Base-by-base conservation (phyloP, 305 asterid species). In the Euphrasia arctica region DNA sequence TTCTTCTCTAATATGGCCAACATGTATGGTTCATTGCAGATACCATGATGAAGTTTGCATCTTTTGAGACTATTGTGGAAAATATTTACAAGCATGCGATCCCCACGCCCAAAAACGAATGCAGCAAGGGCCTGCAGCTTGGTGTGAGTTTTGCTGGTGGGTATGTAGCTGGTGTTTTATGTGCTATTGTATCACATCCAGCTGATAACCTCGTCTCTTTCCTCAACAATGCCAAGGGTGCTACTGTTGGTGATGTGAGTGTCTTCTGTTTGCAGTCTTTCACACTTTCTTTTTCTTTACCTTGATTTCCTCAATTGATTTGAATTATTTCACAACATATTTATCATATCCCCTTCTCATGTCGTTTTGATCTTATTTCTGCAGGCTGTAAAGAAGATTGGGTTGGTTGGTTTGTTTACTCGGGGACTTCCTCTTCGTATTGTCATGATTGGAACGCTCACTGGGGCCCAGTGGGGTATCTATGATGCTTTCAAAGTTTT, bases 391-490 rank as follows among this genome's bases (percentile, higher is more conserved):
- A 87, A 82, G 34, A 92, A 90, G 75, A 71, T 92, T 5, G 98
- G 98, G 1, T 7, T 92, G 50, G 0, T 59, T 87, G 97, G 95
- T n/a, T 75, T 91, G 64, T 89, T 80, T 67, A 91, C 97, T 13
- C 84, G 95, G 48, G 98, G 98, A 10, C 98, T 92, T 70, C 98
- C 98, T 74, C 84, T 92, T 54, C 97, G 98, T 64, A 89, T 92
- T 45, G 78, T 92, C 80, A 92, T 92, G 97, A 79, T 92, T 8
- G 98, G 98, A 2, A 89, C 96, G 49, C 96, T 92, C 12, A 92
- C 98, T 0, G 97, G 97, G 59, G 87, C 90, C n/a, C 98, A 92
- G 66, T 92, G 98, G 98, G 95, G 88, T 10, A 87, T 89, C 72
- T 89, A 91, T 50, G 97, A 91, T 34, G 82, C 95, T 15, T 89